Evolutionary conservation across 1,139 yeast genomes (phyloP), one percentile per base, ranked within the genome.

Genomic region (Sugiyamaella castrensis): DNA sequence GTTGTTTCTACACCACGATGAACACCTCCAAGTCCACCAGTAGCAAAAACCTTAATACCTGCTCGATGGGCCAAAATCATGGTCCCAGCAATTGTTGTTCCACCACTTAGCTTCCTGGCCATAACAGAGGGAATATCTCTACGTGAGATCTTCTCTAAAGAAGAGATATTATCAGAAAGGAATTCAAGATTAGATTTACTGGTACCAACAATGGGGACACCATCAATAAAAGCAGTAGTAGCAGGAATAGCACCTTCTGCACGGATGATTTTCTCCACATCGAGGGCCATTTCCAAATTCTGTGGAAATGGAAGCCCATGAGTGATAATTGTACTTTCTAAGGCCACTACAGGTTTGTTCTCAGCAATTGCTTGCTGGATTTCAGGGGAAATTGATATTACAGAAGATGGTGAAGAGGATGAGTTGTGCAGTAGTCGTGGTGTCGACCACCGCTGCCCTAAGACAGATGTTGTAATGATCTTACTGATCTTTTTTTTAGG

Each of bases 1-100:
- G 91, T 81, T 30, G 67, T 56, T 47, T 85, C 84, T 7, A 85
- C 95, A 10, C 85, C 87, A 50, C 88, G 75, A 61, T 89, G 96
- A 11, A 88, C 96, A 12, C 97, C 97, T 8, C 97, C 96, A 27
- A 88, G 73, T 1, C 97, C 97, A 35, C 97, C 97, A 1, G 96
- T 89, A 1, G 95, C 95, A 73, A 88, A 89, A 16, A 89, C 89
- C 56, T 79, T 76, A 58, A 88, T 86, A 0, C 95, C 94, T 0
- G 91, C 91, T 61, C 70, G 62, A 48, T 82, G 74, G 0, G 96
- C 83, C 12, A 89, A 67, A 12, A 88, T 84, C 95, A 88, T 87
- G 0, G 96, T 88, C 45, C 87, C 84, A 1, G 96, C 88, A 53
- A 88, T 87, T 0, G 97, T 88, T 1, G 97, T 89, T 1, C 96